A percentile compares a stretch with the other conserved stretches of the same genome.
Conservation (phyloP, 805 yeast species). For the Sugiyamaella smithiae region DNA sequence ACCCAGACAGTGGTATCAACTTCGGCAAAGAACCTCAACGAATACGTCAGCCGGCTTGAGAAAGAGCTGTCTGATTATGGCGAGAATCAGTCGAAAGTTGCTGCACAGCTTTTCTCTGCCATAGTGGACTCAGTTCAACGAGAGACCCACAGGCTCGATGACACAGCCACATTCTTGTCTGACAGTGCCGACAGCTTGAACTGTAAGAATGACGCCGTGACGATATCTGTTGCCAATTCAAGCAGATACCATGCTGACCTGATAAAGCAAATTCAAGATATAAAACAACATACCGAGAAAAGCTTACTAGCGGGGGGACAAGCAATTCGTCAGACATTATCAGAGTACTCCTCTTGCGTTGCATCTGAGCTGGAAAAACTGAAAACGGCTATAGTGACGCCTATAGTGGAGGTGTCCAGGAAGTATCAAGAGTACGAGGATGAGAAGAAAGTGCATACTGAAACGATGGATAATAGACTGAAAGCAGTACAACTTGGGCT, state of each 20-base stretch:
- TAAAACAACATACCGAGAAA: not conserved
- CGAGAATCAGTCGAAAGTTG: constrained; percentile 10
- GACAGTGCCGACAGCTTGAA: constrained; percentile 16
- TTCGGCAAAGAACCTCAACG: not conserved
- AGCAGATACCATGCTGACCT: not conserved
- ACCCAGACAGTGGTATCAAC: constrained; percentile 5
- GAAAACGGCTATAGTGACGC: not conserved
- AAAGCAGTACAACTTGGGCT: not conserved
- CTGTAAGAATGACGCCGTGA: constrained; percentile 7
- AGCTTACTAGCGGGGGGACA: not conserved
- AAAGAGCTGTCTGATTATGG: constrained; percentile 7
- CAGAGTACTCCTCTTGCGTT: not conserved
- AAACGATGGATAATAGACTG: constrained; percentile 2
- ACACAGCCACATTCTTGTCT: constrained; percentile 10
- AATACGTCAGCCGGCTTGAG: not conserved
- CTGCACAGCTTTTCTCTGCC: not conserved
- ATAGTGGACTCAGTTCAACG: constrained; percentile 4
- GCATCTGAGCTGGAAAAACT: not conserved
- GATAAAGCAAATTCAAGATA: not conserved
- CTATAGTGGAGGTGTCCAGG: not conserved
- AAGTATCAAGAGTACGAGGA: not conserved
- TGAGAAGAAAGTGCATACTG: not conserved
- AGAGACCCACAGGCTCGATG: constrained; percentile 12
- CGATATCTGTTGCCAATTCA: not conserved
- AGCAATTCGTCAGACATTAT: not conserved